Conservation (phyloP, 2,329 filamentous ascomycete species). For the Dothideomycetidae sp. region DNA sequence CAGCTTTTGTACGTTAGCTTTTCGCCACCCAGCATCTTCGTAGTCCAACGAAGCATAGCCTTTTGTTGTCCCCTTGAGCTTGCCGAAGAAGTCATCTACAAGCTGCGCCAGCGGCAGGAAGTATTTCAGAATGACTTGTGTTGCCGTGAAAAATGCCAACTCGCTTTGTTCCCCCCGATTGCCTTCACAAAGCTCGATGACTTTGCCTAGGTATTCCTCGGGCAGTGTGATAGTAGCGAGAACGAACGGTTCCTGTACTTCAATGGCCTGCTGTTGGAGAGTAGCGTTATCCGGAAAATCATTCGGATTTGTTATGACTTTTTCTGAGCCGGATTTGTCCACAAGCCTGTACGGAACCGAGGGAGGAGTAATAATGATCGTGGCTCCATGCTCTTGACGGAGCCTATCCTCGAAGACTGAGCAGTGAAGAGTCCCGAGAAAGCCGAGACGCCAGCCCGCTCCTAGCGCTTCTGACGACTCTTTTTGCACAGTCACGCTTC, state of each 20-base stretch:
- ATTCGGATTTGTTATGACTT: constrained; percentile 70
- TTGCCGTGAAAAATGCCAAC: constrained; percentile 79
- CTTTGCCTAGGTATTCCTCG: constrained; percentile 82
- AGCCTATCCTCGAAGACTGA: constrained; percentile 97
- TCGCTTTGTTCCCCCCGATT: constrained; percentile 80
- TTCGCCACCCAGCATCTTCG: constrained; percentile 80
- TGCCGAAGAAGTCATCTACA: constrained; percentile 95
- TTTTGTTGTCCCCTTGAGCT: constrained; percentile 83
- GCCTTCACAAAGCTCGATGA: constrained; percentile 86
- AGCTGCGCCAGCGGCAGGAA: constrained; percentile 75
- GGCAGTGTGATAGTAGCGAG: constrained; percentile 77
- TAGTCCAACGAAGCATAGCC: constrained; percentile 95
- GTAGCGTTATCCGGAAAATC: constrained; percentile 67
- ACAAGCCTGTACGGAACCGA: constrained; percentile 83
- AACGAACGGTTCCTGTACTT: constrained; percentile 62
- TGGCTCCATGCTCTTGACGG: constrained; percentile 83
- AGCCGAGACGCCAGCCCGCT: constrained; percentile 85
- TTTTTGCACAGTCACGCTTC: constrained; percentile 85
- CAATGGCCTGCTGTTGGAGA: constrained; percentile 39
- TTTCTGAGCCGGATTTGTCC: constrained; percentile 62
- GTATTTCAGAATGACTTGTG: constrained; percentile 91
- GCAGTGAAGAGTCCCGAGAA: constrained; percentile 91
- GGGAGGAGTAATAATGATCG: constrained; percentile 92
- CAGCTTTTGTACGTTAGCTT: constrained; percentile 70
- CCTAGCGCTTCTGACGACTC: constrained; percentile 89